Base-by-base conservation (phyloP, 1,284 basidiomycete genomes). In the Moesziomyces antarcticus region DNA sequence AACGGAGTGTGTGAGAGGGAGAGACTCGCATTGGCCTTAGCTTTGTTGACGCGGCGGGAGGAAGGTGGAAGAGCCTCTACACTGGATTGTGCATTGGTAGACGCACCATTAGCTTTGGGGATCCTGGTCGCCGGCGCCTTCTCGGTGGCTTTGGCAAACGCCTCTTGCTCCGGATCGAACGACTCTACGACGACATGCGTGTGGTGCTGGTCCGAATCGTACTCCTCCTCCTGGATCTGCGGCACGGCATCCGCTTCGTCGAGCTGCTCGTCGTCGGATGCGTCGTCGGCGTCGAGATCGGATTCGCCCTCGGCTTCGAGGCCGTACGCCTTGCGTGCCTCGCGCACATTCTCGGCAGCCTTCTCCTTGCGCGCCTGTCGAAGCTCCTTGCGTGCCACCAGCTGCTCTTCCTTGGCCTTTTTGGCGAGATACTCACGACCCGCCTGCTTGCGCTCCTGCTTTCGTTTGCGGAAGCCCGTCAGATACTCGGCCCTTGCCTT, bases 391-490 rank as follows among this genome's bases (percentile, higher is more conserved):
- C 75, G 67, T 3, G 59, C 63, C 11, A 46, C 54, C n/a, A 61
- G 66, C 49, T 67, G 71, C 55, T 72, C 75, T 21, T 79, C 74
- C 52, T 65, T 77, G 37, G 64, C 72, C 62, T 74, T 79, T 21
- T 62, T 59, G 22, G 75, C 75, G 40, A 73, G 69, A 30, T 67
- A 73, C 14, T 72, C 76, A 8, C 78, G 60, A 37, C 80, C 79
- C 2, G 73, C 77, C 55, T 78, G 69, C 56, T 81, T 82, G 42
- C 79, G 66, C 51, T 73, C 76, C 56, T 78, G 69, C 66, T 83
- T 83, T 50, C 82, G 71, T 70, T 81, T 82, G 43, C 67, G 63
- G 59, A 83, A 83, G n/a, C 82, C 82, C 3, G 81, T 82, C 16
- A 83, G 68, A 54, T 71, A 83, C 41, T 83, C 82, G 24, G 69